Conservation (phyloP, 495 filamentous ascomycete genomes). For the Podospora pseudoanserina region DNA sequence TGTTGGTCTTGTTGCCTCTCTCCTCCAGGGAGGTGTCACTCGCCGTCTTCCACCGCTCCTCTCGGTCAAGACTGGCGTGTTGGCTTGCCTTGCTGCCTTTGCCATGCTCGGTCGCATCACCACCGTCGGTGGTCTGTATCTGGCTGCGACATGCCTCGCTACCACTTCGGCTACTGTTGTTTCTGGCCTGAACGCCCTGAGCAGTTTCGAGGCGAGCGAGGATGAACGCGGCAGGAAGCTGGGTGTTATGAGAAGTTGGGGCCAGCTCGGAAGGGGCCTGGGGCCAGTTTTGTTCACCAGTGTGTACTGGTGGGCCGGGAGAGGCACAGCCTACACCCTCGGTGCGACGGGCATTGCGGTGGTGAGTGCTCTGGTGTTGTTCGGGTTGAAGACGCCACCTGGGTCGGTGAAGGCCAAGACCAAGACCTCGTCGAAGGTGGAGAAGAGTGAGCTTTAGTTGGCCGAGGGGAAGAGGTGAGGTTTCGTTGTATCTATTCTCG, state of each 20-base stretch:
- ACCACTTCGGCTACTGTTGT: slow-evolving; percentile 92
- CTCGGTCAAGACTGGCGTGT: slow-evolving; percentile 73
- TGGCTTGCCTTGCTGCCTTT: slow-evolving; percentile 74
- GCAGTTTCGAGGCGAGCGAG: slow-evolving; percentile 80
- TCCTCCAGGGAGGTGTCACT: slow-evolving; percentile 83
- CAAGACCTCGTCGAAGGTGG: slow-evolving; percentile 3
- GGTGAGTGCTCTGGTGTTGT: slow-evolving; percentile 69
- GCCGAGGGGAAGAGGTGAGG: background rate
- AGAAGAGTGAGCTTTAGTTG: slow-evolving; percentile 40
- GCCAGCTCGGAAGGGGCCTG: slow-evolving; percentile 80
- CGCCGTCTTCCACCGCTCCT: slow-evolving; percentile 74
- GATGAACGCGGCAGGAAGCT: slow-evolving; percentile 80
- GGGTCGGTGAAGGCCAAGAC: slow-evolving; percentile 29
- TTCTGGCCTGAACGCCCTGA: slow-evolving; percentile 85
- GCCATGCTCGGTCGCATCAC: slow-evolving; percentile 68
- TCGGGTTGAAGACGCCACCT: slow-evolving; percentile 54
- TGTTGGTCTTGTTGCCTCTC: slow-evolving; percentile 85
- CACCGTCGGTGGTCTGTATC: slow-evolving; percentile 66
- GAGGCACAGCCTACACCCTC: slow-evolving; percentile 76
- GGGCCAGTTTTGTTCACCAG: slow-evolving; percentile 89
- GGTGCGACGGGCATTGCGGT: slow-evolving; percentile 75
- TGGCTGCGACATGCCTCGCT: slow-evolving; percentile 75
- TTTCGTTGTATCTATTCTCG: background rate
- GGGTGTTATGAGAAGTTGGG: slow-evolving; percentile 75
- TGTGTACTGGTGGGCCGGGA: slow-evolving; percentile 98